These are phyloP conservation scores for Lactarius akahatsu DNA, from an alignment of 768 basidiomycete genomes.

Conservation along the genomic window DNA sequence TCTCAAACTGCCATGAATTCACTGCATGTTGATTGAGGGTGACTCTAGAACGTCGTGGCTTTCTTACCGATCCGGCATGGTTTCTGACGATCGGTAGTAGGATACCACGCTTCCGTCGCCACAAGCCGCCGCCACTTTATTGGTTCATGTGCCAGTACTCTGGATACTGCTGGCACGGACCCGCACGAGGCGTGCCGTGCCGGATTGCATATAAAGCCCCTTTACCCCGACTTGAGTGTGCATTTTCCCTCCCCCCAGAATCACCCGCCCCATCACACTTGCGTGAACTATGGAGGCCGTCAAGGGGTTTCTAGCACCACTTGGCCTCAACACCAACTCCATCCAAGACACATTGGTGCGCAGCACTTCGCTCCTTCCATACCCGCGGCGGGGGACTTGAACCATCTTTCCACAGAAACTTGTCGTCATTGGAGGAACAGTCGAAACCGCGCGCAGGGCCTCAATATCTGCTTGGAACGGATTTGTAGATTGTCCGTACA, in stretches of 20 bases:
- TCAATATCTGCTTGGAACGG: slow-evolving; percentile 88
- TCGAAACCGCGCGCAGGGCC: slow-evolving; percentile 79
- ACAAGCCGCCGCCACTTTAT: slow-evolving; percentile 3
- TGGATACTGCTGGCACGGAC: slow-evolving; percentile 5
- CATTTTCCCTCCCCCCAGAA: slow-evolving; percentile 23
- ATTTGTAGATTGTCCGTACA: slow-evolving; percentile 74
- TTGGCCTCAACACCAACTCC: slow-evolving; percentile 61
- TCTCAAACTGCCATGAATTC: slow-evolving; percentile 12
- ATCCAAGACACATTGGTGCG: slow-evolving; percentile 78
- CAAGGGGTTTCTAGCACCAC: slow-evolving; percentile 69
- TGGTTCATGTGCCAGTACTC: not conserved
- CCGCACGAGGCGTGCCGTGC: slow-evolving; percentile 30
- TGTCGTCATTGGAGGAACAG: slow-evolving; percentile 86
- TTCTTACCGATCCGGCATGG: slow-evolving; percentile 21
- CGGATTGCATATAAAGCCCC: slow-evolving; percentile 27
- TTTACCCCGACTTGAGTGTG: slow-evolving; percentile 18
- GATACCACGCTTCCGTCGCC: not conserved
- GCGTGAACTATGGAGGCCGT: slow-evolving; percentile 58
- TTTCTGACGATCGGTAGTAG: slow-evolving; percentile 7
- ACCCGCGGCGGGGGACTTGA: not conserved
- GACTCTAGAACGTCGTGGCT: slow-evolving; percentile 15
- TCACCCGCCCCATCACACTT: slow-evolving; percentile 24
- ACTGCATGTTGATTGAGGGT: slow-evolving; percentile 23
- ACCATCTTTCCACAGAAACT: slow-evolving; percentile 59
- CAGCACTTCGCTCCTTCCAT: slow-evolving; percentile 11